phyloP scores from a whole-genome alignment of 169 alveolate species.

The Plasmodium inui region DNA sequence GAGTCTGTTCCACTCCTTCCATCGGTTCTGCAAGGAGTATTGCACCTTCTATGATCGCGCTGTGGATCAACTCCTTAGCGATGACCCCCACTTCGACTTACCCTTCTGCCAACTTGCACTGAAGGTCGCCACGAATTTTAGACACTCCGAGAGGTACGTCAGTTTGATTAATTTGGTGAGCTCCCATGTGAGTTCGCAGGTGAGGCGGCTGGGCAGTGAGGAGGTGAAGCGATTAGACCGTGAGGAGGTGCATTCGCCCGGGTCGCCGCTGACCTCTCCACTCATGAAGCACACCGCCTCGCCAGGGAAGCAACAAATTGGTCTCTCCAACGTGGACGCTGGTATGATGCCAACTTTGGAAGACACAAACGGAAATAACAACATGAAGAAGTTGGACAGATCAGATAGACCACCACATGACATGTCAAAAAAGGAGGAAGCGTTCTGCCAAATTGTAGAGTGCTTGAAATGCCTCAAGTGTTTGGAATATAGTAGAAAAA shows the following conservation, averaged over 20 bases:
- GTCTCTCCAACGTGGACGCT: neutral
- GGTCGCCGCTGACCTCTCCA: neutral
- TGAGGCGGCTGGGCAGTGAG: neutral
- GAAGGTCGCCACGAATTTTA: slow-evolving; percentile 28
- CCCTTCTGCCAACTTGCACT: slow-evolving; percentile 7
- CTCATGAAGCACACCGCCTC: neutral
- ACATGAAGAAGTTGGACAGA: neutral
- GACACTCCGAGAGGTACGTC: slow-evolving; percentile 7
- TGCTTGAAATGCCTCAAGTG: slow-evolving; percentile 39
- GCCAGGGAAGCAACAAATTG: neutral
- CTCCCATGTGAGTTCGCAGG: neutral
- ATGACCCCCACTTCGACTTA: neutral
- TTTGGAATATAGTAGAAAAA: slow-evolving; percentile 6
- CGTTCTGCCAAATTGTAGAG: neutral
- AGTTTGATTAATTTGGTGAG: neutral
- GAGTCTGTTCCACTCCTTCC: slow-evolving; percentile 28
- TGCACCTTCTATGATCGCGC: slow-evolving; percentile 16
- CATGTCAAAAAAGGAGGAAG: neutral
- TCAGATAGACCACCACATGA: neutral
- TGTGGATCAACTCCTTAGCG: neutral
- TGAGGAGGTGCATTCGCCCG: neutral
- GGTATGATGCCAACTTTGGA: neutral
- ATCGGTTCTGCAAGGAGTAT: slow-evolving; percentile 63
- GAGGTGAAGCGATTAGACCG: neutral
- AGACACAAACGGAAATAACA: neutral